These are phyloP conservation scores for Pichia cabralensis DNA, from an alignment of 805 yeast genomes.

Conservation along the genomic window DNA sequence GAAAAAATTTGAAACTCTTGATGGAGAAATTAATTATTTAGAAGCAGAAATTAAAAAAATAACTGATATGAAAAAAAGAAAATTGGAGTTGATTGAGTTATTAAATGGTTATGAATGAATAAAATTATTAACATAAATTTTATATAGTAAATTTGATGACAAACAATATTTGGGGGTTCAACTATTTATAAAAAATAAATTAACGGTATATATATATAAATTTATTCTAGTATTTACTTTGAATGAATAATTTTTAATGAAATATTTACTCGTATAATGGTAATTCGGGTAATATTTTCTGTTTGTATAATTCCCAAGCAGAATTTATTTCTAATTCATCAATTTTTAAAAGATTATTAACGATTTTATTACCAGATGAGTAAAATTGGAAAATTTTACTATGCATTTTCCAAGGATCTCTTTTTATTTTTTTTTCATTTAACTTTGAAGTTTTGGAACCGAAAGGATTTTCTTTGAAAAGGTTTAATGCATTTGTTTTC, in stretches of 20 bases:
- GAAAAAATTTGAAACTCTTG: conserved; percentile 47
- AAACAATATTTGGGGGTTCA: too few relatives aligned
- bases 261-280: conserved; percentile 12
- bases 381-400: conserved; percentile 1
- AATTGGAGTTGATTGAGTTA: conserved; percentile 44
- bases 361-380: conserved; percentile 10
- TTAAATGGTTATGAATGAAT: conserved; percentile 32
- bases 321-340: conserved; percentile 23
- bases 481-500: conserved; percentile 39
- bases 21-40: conserved; percentile 64
- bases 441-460: conserved; percentile 38
- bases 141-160: too few relatives aligned
- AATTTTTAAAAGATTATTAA: conserved; percentile 16
- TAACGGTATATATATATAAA: too few relatives aligned
- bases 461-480: conserved; percentile 46
- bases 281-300: conserved; percentile 9
- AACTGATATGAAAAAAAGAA: conserved; percentile 48
- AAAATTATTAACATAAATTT: too few relatives aligned
- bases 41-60: conserved; percentile 51
- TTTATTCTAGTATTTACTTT: too few relatives aligned
- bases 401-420: conserved; percentile 42
- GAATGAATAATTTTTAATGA: too few relatives aligned
- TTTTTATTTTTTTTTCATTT: conserved; percentile 33
- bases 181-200: too few relatives aligned
- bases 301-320: conserved; percentile 16